phyloP scores from a whole-genome alignment of 768 basidiomycete species.

The Leccinum obscurum region DNA sequence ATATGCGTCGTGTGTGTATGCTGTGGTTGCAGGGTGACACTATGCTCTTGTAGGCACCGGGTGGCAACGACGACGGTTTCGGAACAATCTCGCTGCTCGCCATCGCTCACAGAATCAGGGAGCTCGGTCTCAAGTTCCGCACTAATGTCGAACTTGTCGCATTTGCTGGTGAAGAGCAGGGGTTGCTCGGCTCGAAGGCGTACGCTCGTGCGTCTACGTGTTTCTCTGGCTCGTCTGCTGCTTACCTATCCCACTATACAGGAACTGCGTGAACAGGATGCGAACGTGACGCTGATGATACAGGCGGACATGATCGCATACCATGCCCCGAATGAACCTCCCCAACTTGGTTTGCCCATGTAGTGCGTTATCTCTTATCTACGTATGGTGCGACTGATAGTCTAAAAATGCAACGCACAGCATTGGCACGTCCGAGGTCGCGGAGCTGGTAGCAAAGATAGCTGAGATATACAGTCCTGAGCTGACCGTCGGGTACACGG shows the following conservation, averaged over 20 bases:
- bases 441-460: constrained; percentile 72
- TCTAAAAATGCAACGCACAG: constrained; percentile 38
- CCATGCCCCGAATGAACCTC: constrained; percentile 72
- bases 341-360: constrained; percentile 80
- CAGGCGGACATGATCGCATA: constrained; percentile 95
- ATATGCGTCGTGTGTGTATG: not conserved
- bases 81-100: constrained; percentile 73
- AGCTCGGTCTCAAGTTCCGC: constrained; percentile 66
- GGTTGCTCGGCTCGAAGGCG: constrained; percentile 71
- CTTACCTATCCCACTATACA: constrained; percentile 37
- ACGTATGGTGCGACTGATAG: constrained; percentile 1
- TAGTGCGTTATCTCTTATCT: constrained; percentile 42
- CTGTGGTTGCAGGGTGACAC: not conserved
- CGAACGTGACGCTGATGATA: constrained; percentile 78
- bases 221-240: not conserved
- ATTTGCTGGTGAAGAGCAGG: constrained; percentile 94
- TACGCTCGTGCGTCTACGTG: constrained; percentile 67
- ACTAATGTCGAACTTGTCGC: constrained; percentile 77
- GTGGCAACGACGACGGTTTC: constrained; percentile 64
- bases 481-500: constrained; percentile 64
- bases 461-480: constrained; percentile 82
- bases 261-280: constrained; percentile 54
- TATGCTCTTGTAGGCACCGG: constrained; percentile 35
- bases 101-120: constrained; percentile 74
- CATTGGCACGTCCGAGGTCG: constrained; percentile 76